These are phyloP conservation scores for Gilbertella persicaria DNA, from an alignment of 371 early-diverging fungal species.

Conservation along the genomic window DNA sequence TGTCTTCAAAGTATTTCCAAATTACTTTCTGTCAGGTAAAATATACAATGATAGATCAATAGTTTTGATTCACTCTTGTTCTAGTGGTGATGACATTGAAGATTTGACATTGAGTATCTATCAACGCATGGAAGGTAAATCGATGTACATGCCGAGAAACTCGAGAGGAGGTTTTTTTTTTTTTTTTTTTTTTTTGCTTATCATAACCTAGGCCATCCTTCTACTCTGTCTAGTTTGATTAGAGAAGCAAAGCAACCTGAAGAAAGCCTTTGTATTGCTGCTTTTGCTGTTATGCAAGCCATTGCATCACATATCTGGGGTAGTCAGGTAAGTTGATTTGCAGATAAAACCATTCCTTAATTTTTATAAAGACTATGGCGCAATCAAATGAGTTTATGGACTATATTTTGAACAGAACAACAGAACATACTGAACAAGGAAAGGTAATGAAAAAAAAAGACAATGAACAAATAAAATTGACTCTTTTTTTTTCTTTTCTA, in stretches of 20 bases:
- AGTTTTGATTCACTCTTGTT: conserved; percentile 1
- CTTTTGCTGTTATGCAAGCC: conserved; percentile 44
- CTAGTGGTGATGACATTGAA: conserved; percentile 23
- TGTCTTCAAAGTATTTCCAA: conserved; percentile 46
- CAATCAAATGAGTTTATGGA: conserved; percentile 40
- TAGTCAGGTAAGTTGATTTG: conserved; percentile 40
- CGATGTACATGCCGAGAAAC: background rate
- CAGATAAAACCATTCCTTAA: background rate
- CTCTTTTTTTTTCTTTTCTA: background rate
- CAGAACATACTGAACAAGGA: conserved; percentile 37
- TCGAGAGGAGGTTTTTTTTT: background rate
- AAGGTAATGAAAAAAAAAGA: no score
- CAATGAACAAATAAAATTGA: background rate
- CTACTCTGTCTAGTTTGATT: conserved; percentile 24
- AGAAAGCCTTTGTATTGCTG: conserved; percentile 38
- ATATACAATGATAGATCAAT: background rate
- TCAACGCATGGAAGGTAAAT: conserved; percentile 26
- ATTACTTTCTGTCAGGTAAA: conserved; percentile 43
- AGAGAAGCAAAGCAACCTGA: conserved; percentile 42
- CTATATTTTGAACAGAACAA: conserved; percentile 49
- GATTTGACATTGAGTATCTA: conserved; percentile 31
- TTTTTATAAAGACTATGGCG: conserved; percentile 29
- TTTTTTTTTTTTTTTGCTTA: no score
- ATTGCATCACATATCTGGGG: conserved; percentile 49
- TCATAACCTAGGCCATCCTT: conserved; percentile 18